Evolutionary conservation across 2,329 filamentous ascomycete species (phyloP).

Genomic region (Paecilomyces variotii): DNA sequence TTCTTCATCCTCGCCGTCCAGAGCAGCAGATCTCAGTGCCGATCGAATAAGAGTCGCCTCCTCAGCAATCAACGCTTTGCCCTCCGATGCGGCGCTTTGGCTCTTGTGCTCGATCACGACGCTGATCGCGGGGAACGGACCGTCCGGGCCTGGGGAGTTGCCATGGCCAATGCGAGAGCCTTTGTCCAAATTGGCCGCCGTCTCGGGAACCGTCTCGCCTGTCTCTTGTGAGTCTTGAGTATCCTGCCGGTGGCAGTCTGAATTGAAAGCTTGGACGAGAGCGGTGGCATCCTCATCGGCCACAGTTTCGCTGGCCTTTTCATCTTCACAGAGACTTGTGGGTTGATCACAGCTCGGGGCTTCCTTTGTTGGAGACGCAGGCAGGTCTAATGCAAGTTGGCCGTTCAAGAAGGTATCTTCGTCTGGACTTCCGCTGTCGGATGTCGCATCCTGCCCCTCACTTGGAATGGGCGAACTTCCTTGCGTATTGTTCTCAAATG

Average conservation of each 20-base stretch:
- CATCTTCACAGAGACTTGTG: neutral
- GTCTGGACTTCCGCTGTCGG: neutral
- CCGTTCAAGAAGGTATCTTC: neutral
- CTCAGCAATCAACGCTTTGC: slow-evolving; percentile 20
- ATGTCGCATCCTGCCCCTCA: neutral
- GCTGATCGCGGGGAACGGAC: neutral
- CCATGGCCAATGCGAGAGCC: neutral
- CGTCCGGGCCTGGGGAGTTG: neutral
- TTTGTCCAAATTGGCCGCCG: neutral
- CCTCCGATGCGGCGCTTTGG: slow-evolving; percentile 9
- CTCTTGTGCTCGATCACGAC: slow-evolving; percentile 1
- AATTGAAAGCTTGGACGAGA: neutral
- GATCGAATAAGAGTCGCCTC: slow-evolving; percentile 28
- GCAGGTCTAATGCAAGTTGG: neutral
- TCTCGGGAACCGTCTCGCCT: neutral
- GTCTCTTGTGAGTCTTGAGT: neutral
- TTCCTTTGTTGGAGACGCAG: neutral
- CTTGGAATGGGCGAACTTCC: neutral
- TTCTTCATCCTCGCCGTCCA: slow-evolving; percentile 32
- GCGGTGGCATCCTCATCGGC: neutral
- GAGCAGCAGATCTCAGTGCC: slow-evolving; percentile 25
- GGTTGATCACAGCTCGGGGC: neutral
- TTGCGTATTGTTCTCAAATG: neutral
- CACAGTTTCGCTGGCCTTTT: neutral
- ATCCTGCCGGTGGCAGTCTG: neutral